Evolutionary conservation across 805 yeast species (phyloP), one percentile per base, ranked within the genome.

Genomic region (Suhomyces canberraensis): DNA sequence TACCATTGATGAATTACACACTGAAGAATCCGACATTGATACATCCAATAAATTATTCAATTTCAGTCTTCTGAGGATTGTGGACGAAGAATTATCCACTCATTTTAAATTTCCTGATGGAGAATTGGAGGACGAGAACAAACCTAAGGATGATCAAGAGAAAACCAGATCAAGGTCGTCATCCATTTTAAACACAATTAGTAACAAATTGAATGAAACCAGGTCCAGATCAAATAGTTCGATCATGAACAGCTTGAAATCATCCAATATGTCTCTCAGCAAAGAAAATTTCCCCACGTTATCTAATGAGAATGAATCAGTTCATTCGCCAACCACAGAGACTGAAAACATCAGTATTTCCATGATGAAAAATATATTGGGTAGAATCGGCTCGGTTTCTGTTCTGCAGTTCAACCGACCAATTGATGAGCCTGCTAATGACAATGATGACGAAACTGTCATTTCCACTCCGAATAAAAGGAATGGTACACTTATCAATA

Each of bases 141-240:
- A 42, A 20, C 33, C 33, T 2, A 29, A 44, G 14, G 47, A 24
- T 8, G 42, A 32, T 41, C 36, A 8, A 27, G 30, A 31, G 25
- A 30, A 28, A 9, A 41, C 39, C 16, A 37, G 73, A 19, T 62
- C 70, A 8, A 54, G 73, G 24, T 66, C 72, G 11, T 52, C 64
- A 9, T 67, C 73, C 1, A 41, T 68, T 7, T 48, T 68, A 39
- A 65, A 66, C 41, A 57, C 68, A 6, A 52, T 68, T 4, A 54
- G 59, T 21, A 54, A 42, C 39, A 52, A 47, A 40, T 35, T 63
- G 8, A 56, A 52, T 34, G 71, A 65, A 21, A 50, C 52, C 8
- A 44, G 71, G 37, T 56, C 63, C 3, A 45, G 65, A 11, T 66
- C 72, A 11, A 62, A 61, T 35, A 60, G 61, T 25, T 61, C 54